Percentiles rank a stretch among this genome's conserved stretches.
Evolutionary conservation across 148 eudicot species (phyloP).

Genomic region (Persicaria tinctoria): DNA sequence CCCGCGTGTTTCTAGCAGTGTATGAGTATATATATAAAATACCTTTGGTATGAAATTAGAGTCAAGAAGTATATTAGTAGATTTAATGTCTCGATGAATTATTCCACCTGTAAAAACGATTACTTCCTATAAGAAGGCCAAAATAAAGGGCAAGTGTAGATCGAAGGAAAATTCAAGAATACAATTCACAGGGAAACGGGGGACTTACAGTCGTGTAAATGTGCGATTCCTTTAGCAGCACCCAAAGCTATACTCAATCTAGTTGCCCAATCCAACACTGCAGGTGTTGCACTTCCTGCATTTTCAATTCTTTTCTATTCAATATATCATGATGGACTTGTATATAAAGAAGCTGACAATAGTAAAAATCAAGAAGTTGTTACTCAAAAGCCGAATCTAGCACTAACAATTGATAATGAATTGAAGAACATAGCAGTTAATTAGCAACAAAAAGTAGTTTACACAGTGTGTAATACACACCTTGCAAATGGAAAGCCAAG

Average conservation of each 20-base stretch:
- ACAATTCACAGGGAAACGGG: neutral
- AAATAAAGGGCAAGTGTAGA: neutral
- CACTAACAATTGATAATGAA: too few relatives aligned
- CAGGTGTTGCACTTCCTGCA: neutral
- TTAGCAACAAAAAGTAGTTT: neutral
- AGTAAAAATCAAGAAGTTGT: too few relatives aligned
- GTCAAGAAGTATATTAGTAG: constrained; percentile 10
- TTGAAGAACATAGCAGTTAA: too few relatives aligned
- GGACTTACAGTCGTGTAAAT: neutral
- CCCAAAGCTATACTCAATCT: constrained; percentile 9
- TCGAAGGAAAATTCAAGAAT: neutral
- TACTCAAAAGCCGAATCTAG: too few relatives aligned
- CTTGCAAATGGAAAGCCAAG: neutral
- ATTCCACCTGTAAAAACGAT: neutral
- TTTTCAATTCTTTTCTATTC: neutral
- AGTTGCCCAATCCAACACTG: constrained; percentile 3
- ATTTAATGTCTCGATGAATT: constrained; percentile 9
- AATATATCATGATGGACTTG: too few relatives aligned
- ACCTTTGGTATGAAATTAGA: constrained; percentile 10
- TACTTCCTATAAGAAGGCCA: too few relatives aligned
- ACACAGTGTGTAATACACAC: too few relatives aligned
- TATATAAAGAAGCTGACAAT: too few relatives aligned
- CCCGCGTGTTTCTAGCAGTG: too few relatives aligned
- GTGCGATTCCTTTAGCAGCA: neutral
- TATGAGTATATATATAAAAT: too few relatives aligned